phyloP scores from a whole-genome alignment of 2,329 filamentous ascomycete species.

The Ascochyta koolunga region DNA sequence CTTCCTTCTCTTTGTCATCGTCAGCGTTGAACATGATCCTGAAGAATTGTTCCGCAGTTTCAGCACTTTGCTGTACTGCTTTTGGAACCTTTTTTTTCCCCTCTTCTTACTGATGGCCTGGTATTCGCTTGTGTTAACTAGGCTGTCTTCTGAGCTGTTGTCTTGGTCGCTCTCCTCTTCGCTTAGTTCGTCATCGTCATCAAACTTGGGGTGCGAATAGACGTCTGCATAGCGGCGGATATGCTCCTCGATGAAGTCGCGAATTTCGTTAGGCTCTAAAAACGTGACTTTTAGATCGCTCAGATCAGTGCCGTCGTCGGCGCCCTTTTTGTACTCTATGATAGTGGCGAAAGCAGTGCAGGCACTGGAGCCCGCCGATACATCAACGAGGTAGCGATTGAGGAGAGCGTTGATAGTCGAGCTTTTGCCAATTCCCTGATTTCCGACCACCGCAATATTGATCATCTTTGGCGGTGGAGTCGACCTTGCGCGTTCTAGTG shows the following conservation, averaged over 20 bases:
- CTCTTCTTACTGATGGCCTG: no score
- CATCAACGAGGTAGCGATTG: conserved; percentile 11
- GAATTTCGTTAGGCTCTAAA: background rate
- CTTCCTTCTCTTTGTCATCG: no score
- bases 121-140: background rate
- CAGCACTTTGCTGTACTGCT: background rate
- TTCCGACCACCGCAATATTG: conserved; percentile 17
- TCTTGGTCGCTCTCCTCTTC: background rate
- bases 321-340: conserved; percentile 12
- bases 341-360: conserved; percentile 18
- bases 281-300: conserved; percentile 18
- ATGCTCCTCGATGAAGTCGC: conserved; percentile 12
- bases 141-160: background rate
- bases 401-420: conserved; percentile 18
- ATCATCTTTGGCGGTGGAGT: conserved; percentile 1
- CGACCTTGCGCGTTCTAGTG: background rate
- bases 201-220: background rate
- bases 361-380: conserved; percentile 3
- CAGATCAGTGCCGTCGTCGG: conserved; percentile 1
- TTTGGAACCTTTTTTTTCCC: background rate
- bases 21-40: conserved; percentile 12
- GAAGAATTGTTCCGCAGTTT: conserved; percentile 21
- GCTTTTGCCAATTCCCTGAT: conserved; percentile 22
- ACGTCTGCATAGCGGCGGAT: conserved; percentile 5
- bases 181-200: background rate